Evolutionary conservation across 1,284 basidiomycete genomes (phyloP), one percentile per base, ranked within the genome.

Genomic region (Marasmius oreades): DNA sequence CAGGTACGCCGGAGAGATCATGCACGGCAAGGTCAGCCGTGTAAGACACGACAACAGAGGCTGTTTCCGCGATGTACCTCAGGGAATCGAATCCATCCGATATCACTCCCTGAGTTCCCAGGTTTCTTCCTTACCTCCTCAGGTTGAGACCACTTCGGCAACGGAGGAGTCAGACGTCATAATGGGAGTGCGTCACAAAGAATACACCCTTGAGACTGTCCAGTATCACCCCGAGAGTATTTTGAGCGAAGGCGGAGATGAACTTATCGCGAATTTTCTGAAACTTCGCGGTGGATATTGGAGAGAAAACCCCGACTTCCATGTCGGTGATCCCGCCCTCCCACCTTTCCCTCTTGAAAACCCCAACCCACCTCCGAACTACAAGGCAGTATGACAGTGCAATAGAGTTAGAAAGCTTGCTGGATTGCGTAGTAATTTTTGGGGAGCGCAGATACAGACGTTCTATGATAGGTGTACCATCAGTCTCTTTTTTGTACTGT

Each of bases 161-260:
- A 92, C 94, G 10, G 85, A 90, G 61, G 90, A 93, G 59, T 90
- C 87, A 48, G 96, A 95, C 23, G 93, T 99, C 55, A 93, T 99
- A 69, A 99, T 99, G 97, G 96, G 93, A 56, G 88, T 99, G 48
- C 85, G 97, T 20, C 97, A 99, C 74, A 85, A 93, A 60, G 81
- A 84, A 66, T 89, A 85, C 71, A 88, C 89, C 2, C 70, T 97
- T 54, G 97, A 99, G 74, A 90, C 95, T 11, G 93, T 99, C 14
- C 96, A 99, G 70, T 99, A 99, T 72, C 96, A 99, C 69, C 97
- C 97, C 2, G 96, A 99, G 75, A 93, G 90, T 63, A 94, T 98
- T 65, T 85, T 98, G 63, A 93, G 90, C 55, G 92, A 96, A 67
- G 82, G 84, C 23, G 95, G 95, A 1, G 84, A 92, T 61, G 80